phyloP scores from a whole-genome alignment of 148 eudicot species.

The Arbutus unedo region DNA sequence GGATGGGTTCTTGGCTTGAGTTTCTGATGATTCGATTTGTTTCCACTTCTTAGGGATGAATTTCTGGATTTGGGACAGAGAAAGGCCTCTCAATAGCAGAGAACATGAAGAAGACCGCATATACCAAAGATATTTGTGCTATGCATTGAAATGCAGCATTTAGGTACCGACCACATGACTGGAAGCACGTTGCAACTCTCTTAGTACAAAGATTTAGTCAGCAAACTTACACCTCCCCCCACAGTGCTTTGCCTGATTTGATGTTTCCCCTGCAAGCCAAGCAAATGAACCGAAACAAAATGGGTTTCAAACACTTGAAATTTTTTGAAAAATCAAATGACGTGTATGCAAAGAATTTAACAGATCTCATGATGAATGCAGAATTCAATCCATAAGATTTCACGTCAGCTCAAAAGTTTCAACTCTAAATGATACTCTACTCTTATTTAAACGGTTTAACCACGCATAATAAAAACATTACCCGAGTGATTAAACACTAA shows the following conservation, averaged over 20 bases:
- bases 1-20: slow-evolving; percentile 16
- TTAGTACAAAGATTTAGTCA: background rate
- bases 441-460: background rate
- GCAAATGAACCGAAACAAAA: background rate
- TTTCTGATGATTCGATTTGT: slow-evolving; percentile 23
- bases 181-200: background rate
- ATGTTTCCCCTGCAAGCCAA: slow-evolving; percentile 5
- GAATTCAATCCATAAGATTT: background rate
- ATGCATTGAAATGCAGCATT: background rate
- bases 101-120: slow-evolving; percentile 34
- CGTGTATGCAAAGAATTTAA: background rate
- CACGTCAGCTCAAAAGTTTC: background rate
- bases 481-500: background rate
- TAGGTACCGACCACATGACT: slow-evolving; percentile 15
- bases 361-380: background rate
- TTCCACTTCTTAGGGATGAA: slow-evolving; percentile 55
- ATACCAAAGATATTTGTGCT: background rate
- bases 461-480: background rate
- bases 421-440: background rate
- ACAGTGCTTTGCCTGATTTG: background rate
- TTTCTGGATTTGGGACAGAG: slow-evolving; percentile 34
- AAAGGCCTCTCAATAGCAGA: slow-evolving; percentile 28
- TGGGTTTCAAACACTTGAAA: background rate
- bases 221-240: background rate
- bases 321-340: background rate